Percentiles rank a stretch among this genome's conserved stretches.
These are phyloP conservation scores for Trichoderma pleuroti DNA, from an alignment of 2,329 filamentous ascomycete species.

Conservation along the genomic window DNA sequence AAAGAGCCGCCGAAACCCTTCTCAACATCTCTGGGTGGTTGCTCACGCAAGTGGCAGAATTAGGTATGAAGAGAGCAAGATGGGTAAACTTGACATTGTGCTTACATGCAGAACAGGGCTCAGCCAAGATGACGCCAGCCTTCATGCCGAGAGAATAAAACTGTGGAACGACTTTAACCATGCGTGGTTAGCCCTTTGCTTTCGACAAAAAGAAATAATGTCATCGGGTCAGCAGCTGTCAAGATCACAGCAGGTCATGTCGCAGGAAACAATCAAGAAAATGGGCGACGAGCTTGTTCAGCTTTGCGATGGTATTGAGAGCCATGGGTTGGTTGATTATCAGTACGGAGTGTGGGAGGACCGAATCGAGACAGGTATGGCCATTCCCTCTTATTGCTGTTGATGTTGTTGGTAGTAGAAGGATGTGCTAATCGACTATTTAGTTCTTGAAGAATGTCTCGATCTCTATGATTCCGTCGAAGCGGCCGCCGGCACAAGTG, in stretches of 20 bases:
- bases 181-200: constrained; percentile 80
- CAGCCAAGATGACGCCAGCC: constrained; percentile 73
- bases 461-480: constrained; percentile 44
- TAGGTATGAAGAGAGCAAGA: constrained; percentile 45
- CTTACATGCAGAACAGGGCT: constrained; percentile 58
- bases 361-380: constrained; percentile 73
- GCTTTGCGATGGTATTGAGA: constrained; percentile 82
- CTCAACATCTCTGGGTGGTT: constrained; percentile 54
- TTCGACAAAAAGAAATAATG: constrained; percentile 77
- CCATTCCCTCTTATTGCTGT: not conserved
- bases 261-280: constrained; percentile 65
- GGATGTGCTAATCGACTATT: not conserved
- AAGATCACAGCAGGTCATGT: constrained; percentile 61
- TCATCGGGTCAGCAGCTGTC: constrained; percentile 55
- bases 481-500: constrained; percentile 31
- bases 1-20: constrained; percentile 50
- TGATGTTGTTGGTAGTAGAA: not conserved
- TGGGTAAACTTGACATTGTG: constrained; percentile 11
- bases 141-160: constrained; percentile 72
- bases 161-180: constrained; percentile 95
- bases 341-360: constrained; percentile 97
- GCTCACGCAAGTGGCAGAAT: constrained; percentile 50
- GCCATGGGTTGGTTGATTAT: constrained; percentile 93
- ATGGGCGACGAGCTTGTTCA: constrained; percentile 80
- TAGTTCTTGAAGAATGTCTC: constrained; percentile 40